Evolutionary conservation across 176 grass and related monocot species (phyloP), one percentile per base, ranked within the genome.

Genomic region (Melocanna baccifera): DNA sequence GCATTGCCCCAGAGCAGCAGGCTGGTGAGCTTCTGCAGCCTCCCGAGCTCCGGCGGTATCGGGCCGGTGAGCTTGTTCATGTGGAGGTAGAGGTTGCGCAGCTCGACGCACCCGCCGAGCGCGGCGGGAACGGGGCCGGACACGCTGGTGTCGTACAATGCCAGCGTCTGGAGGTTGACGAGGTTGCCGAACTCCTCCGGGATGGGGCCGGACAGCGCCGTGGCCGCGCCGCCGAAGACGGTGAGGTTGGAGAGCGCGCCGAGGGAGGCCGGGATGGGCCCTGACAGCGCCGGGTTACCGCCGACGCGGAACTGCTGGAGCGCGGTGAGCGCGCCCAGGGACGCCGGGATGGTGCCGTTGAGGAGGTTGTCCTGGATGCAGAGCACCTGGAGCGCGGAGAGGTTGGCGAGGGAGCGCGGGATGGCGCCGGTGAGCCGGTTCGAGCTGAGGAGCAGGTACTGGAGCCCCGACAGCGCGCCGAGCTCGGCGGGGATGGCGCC

Each of bases 281-380:
- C 96, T 1, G 91, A 81, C 11, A 99, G 86, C 52, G 16, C 78
- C 22, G 86, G 93, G 63, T 99, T 99, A 42, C 93, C 96, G 8
- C 96, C 93, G 45, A 99, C 41, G 22, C 96, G 93, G 40, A 99
- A 81, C 87, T 99, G 93, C 75, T 93, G 94, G 67, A 99, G 96
- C 34, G 93, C 85, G 66, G 86, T 48, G 51, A 99, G 86, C 26
- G 93, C 82, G 64, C 96, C 96, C 7, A 99, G 83, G 10, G 91
- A 92, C 29, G 79, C 61, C 19, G 93, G 96, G 74, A 98, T 98
- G 62, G 91, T 93, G 59, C 96, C 91, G 23, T 95, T 95, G 62
- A 98, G 88, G 55, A 90, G 79, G 85, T 98, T 98, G 87, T 98
- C 96, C 81, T 98, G 96, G 83, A 98, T 69, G 65, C 96, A 95